A percentile compares a stretch with the other conserved stretches of the same genome.
phyloP scores from a whole-genome alignment of 2,329 filamentous ascomycete species.

The Mycosphaerella sp. region DNA sequence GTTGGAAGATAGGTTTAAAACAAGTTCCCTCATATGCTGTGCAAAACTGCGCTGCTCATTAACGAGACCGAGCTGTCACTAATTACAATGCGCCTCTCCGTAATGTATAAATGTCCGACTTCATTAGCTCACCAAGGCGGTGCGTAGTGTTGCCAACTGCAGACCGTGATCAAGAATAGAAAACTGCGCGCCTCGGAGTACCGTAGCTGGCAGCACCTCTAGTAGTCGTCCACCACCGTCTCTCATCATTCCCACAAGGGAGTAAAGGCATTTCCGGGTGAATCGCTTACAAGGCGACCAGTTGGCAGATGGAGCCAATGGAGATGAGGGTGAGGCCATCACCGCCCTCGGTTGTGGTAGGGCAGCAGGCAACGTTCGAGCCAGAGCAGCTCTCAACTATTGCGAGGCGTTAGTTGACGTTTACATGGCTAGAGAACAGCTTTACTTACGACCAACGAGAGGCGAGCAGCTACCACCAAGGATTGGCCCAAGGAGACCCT shows the following conservation, averaged over 20 bases:
- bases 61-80: conserved; percentile 16
- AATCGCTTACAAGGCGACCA: conserved; percentile 11
- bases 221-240: conserved; percentile 6
- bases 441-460: conserved; percentile 8
- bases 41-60: conserved; percentile 18
- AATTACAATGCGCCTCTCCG: conserved; percentile 19
- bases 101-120: conserved; percentile 15
- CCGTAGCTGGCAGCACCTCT: conserved; percentile 15
- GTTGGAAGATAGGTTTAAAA: conserved; percentile 1
- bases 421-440: too few relatives aligned
- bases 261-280: neutral
- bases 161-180: conserved; percentile 15
- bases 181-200: conserved; percentile 17
- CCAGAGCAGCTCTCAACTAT: conserved; percentile 1
- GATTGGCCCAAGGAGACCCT: conserved; percentile 5
- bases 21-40: conserved; percentile 16
- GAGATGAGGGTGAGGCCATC: conserved; percentile 1
- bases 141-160: conserved; percentile 12
- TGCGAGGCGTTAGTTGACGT: neutral
- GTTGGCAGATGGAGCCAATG: conserved; percentile 9
- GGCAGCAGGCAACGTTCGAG: conserved; percentile 5
- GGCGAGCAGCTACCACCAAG: conserved; percentile 8
- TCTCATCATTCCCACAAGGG: conserved; percentile 11
- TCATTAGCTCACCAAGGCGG: conserved; percentile 9
- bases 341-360: conserved; percentile 5